Evolutionary conservation across 371 early-diverging fungal genomes (phyloP).

Genomic region (Umbelopsis sp.): DNA sequence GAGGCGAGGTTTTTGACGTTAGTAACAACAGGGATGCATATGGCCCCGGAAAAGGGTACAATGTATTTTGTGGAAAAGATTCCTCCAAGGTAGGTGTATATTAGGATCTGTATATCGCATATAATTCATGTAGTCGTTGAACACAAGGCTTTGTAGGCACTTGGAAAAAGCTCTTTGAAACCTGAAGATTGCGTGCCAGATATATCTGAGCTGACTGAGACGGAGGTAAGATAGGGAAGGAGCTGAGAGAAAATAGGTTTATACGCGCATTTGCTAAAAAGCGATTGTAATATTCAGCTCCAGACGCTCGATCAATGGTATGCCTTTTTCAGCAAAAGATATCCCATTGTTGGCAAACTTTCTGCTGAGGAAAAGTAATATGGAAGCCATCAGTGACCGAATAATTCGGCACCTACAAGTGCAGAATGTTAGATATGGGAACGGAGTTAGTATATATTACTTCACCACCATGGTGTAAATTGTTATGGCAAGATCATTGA

Average conservation of each 20-base stretch:
- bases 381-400: neutral
- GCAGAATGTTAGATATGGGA: no score
- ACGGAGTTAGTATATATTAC: no score
- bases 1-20: constrained; percentile 85
- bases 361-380: constrained; percentile 32
- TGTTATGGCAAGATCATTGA: no score
- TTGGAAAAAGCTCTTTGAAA: constrained; percentile 78
- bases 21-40: constrained; percentile 68
- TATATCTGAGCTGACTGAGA: constrained; percentile 63
- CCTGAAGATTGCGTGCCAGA: constrained; percentile 77
- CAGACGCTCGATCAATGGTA: constrained; percentile 81
- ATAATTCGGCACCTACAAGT: no score
- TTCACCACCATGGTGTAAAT: no score
- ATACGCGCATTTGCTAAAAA: neutral
- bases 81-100: constrained; percentile 61
- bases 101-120: neutral
- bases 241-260: neutral
- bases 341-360: constrained; percentile 73
- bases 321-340: constrained; percentile 74
- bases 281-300: constrained; percentile 32
- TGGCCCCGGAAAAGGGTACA: constrained; percentile 70
- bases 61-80: constrained; percentile 82
- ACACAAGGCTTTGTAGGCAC: constrained; percentile 51
- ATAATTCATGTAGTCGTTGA: neutral
- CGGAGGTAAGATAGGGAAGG: constrained; percentile 51